Evolutionary conservation across 169 alveolate species (phyloP), one percentile per base, ranked within the genome.

Genomic region (Amoebophrya sp.): DNA sequence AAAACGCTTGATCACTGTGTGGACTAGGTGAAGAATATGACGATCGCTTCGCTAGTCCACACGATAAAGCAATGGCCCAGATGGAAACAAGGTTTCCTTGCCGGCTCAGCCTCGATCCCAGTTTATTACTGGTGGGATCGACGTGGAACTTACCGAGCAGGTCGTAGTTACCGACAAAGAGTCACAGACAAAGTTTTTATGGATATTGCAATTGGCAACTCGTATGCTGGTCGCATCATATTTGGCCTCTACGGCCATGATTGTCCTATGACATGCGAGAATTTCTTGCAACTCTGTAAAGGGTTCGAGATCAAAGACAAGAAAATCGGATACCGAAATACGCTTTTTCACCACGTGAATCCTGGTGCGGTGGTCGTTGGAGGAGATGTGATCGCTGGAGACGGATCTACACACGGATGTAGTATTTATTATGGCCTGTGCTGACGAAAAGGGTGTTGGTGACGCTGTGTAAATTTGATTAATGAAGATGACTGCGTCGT

Each of bases 241-340:
- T 18, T 90, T 33, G 92, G 92, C 2, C 92, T 90, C 38, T 90
- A 90, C 92, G 53, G 78, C 18, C 53, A 41, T 33, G 78, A 65
- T 0, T 53, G 53, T 39, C 92, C 92, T 29, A 90, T 90, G 92
- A 90, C 92, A 6, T 40, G 92, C 92, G 92, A 90, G 78, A 90
- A 90, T 38, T 90, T 90, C 38, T 39, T 90, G 92, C 92, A 90
- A 41, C 92, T 90, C 18, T 90, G 92, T 41, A 36, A 90, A n/a
- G 92, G 92, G 18, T 90, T 41, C 40, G 55, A 90, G 41, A 65
- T 90, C 65, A 39, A 65, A 0, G 92, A 90, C 55, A 26, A 41
- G n/a, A 41, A 34, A 40, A 34, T 65, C 41, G 41, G 40, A 78
- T 41, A 40, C 78, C 24, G 78, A 18, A 90, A 90, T 38, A 90